Conservation (phyloP, 768 basidiomycete genomes). For the Pleurotus ostreatus region DNA sequence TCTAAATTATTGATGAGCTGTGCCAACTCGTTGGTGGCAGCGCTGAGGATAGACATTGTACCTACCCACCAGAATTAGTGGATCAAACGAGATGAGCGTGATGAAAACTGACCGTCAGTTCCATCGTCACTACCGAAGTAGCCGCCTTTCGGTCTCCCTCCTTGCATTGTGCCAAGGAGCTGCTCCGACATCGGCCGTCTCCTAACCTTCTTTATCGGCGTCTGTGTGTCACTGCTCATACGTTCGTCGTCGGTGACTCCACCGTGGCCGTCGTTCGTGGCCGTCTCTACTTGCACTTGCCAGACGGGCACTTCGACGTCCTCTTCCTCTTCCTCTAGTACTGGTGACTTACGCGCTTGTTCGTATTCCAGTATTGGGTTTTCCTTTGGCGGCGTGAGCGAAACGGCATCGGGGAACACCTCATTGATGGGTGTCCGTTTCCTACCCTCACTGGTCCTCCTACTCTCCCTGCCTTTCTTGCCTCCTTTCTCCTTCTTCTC, state of each 20-base stretch:
- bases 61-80: constrained; percentile 25
- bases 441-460: constrained; percentile 45
- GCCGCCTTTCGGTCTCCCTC: constrained; percentile 41
- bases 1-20: constrained; percentile 78
- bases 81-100: too few relatives aligned
- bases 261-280: constrained; percentile 49
- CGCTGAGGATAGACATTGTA: constrained; percentile 67
- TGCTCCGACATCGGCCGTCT: constrained; percentile 65
- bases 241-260: constrained; percentile 17
- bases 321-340: not conserved
- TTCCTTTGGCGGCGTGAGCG: constrained; percentile 5
- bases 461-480: constrained; percentile 36
- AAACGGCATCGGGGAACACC: constrained; percentile 50
- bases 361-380: constrained; percentile 12
- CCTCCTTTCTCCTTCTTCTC: constrained; percentile 20
- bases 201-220: constrained; percentile 44
- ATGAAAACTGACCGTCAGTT: constrained; percentile 36
- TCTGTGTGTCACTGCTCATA: constrained; percentile 32
- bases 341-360: not conserved
- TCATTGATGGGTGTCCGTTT: constrained; percentile 51
- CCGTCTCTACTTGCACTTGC: constrained; percentile 38
- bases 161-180: constrained; percentile 34
- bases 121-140: constrained; percentile 39
- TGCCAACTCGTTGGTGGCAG: constrained; percentile 77
- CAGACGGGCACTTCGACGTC: constrained; percentile 15